Conservation (phyloP, 208 protist genomes). For the Trypanosoma congolense region DNA sequence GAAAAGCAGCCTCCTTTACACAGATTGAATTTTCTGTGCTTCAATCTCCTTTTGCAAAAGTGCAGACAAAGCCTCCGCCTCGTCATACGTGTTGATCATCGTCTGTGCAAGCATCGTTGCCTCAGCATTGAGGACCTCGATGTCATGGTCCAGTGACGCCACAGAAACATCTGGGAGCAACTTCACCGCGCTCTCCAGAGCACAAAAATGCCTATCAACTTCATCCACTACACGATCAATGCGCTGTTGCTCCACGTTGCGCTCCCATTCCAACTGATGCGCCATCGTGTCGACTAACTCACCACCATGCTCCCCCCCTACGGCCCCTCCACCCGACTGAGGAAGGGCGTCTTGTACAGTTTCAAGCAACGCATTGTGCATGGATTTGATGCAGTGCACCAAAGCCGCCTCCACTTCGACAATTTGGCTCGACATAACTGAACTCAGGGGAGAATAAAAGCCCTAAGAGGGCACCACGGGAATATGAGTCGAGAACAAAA, state of each 20-base stretch:
- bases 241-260: conserved; percentile 40
- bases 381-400: conserved; percentile 44
- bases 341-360: conserved; percentile 65
- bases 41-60: conserved; percentile 47
- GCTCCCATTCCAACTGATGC: conserved; percentile 73
- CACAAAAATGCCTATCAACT: conserved; percentile 31
- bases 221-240: conserved; percentile 23
- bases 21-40: conserved; percentile 32
- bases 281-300: conserved; percentile 21
- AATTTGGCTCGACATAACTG: conserved; percentile 61
- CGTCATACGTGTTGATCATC: conserved; percentile 71
- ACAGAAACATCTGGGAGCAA: conserved; percentile 61
- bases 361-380: conserved; percentile 37
- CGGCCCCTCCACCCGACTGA: conserved; percentile 33
- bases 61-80: conserved; percentile 45
- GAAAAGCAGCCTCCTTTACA: too few relatives aligned
- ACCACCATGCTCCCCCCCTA: neutral
- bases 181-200: conserved; percentile 35
- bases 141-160: conserved; percentile 50
- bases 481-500: too few relatives aligned
- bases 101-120: conserved; percentile 39
- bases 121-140: conserved; percentile 47
- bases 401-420: conserved; percentile 63
- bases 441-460: conserved; percentile 18
- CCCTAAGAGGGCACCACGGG: conserved; percentile 1